A percentile compares a stretch with the other conserved stretches of the same genome.
Conservation (phyloP, 352 stramenopile species). For the Phytopythium chamaehyphon region DNA sequence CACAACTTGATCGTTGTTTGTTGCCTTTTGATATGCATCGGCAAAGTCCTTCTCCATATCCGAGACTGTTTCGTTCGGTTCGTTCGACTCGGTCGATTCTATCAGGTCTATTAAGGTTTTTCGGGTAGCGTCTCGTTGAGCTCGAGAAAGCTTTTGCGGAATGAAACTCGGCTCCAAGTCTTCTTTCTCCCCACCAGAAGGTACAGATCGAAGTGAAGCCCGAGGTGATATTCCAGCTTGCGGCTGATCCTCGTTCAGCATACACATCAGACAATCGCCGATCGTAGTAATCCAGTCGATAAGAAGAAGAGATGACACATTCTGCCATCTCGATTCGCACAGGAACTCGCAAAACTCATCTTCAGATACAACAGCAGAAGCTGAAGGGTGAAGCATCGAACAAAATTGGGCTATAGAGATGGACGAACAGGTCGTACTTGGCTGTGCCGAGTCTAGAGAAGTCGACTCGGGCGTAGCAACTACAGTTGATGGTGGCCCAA, state of each 20-base stretch:
- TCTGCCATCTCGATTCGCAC: neutral
- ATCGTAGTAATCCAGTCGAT: slow-evolving; percentile 5
- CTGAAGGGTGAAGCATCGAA: neutral
- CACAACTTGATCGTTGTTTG: slow-evolving; percentile 1
- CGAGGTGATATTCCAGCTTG: neutral
- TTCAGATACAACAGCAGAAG: neutral
- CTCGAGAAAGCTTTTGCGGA: neutral
- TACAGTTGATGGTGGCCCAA: slow-evolving; percentile 8
- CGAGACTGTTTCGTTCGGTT: too few relatives aligned
- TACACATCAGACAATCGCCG: neutral
- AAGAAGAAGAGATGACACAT: neutral
- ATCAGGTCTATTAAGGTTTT: slow-evolving; percentile 7
- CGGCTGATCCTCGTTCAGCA: neutral
- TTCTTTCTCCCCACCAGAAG: neutral
- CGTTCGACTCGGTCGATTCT: neutral
- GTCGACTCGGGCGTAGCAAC: slow-evolving; percentile 11
- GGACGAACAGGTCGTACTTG: neutral
- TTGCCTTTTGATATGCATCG: neutral
- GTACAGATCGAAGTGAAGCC: neutral
- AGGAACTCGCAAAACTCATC: slow-evolving; percentile 4
- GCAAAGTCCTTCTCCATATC: slow-evolving; percentile 2
- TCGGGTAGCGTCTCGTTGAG: slow-evolving; percentile 1
- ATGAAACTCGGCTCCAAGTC: neutral
- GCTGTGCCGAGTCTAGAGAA: neutral
- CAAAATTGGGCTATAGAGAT: neutral